A percentile compares a stretch with the other conserved stretches of the same genome.
Evolutionary conservation across 139 green algal genomes (phyloP).

Genomic region (Coelastrella sp.): DNA sequence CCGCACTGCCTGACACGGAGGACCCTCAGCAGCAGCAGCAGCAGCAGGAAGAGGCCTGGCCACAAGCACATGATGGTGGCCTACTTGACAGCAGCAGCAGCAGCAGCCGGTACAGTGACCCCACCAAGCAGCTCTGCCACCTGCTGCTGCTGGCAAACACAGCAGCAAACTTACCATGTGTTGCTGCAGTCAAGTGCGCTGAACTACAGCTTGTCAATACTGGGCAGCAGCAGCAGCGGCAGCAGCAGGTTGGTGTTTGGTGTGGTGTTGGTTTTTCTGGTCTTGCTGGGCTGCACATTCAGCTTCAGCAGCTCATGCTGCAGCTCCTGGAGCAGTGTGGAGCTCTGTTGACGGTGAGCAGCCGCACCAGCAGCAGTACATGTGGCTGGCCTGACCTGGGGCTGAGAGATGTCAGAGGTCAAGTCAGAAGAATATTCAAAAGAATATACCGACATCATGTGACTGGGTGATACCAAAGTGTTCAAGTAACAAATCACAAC

Average conservation of each 20-base stretch:
- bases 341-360: neutral
- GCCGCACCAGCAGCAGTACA: neutral
- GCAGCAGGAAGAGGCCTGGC: neutral
- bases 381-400: neutral
- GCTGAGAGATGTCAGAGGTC: neutral
- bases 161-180: constrained; percentile 3
- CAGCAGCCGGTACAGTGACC: constrained; percentile 12
- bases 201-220: too few species aligned
- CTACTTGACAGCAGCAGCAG: constrained; percentile 15
- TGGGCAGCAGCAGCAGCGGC: neutral
- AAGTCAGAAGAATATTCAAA: neutral
- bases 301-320: constrained; percentile 31
- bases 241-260: neutral
- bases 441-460: neutral
- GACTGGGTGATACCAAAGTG: neutral
- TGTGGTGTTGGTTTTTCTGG: constrained; percentile 11
- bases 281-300: neutral
- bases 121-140: neutral
- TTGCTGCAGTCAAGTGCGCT: constrained; percentile 1
- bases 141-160: constrained; percentile 18
- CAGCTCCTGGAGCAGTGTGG: neutral
- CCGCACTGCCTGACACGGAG: neutral
- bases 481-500: too few species aligned
- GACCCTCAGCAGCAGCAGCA: neutral
- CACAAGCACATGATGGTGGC: neutral